These are phyloP conservation scores for Neonothopanus nambi DNA, from an alignment of 1,284 basidiomycete genomes.

Conservation along the genomic window DNA sequence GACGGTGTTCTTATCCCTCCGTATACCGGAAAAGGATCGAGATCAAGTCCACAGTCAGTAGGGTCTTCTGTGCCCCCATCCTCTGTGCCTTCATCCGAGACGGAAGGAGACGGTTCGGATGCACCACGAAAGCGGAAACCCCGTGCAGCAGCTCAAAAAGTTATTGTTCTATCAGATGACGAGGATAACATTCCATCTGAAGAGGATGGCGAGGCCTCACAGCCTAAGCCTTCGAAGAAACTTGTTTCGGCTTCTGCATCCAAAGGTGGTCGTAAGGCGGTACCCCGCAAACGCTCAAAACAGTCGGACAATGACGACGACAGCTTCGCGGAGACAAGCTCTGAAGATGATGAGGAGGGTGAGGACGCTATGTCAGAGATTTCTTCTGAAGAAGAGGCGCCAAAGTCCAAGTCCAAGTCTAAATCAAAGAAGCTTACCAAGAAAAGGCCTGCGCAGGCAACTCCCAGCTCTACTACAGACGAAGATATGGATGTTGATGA, in stretches of 20 bases:
- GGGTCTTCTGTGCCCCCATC: constrained; percentile 12
- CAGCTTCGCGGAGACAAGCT: constrained; percentile 34
- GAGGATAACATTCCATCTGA: constrained; percentile 29
- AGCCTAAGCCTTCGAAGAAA: constrained; percentile 15
- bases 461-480: constrained; percentile 27
- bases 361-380: constrained; percentile 19
- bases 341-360: constrained; percentile 38
- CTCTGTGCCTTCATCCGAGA: constrained; percentile 20
- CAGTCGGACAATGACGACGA: constrained; percentile 13
- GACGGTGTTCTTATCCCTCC: constrained; percentile 12
- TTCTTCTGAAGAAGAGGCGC: constrained; percentile 25
- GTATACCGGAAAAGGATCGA: neutral
- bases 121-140: constrained; percentile 34
- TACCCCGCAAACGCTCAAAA: neutral
- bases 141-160: constrained; percentile 37
- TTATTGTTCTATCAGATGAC: constrained; percentile 49
- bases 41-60: neutral
- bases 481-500: constrained; percentile 64
- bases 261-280: constrained; percentile 19
- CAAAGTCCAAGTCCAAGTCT: constrained; percentile 24
- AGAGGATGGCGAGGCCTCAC: constrained; percentile 24
- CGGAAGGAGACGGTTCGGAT: constrained; percentile 36
- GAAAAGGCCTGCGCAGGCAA: constrained; percentile 9
- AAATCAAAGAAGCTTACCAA: constrained; percentile 22
- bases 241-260: constrained; percentile 21